Evolutionary conservation across 225 moss, liverwort and hornwort species (phyloP).

Genomic region (Sphagnum contortum): DNA sequence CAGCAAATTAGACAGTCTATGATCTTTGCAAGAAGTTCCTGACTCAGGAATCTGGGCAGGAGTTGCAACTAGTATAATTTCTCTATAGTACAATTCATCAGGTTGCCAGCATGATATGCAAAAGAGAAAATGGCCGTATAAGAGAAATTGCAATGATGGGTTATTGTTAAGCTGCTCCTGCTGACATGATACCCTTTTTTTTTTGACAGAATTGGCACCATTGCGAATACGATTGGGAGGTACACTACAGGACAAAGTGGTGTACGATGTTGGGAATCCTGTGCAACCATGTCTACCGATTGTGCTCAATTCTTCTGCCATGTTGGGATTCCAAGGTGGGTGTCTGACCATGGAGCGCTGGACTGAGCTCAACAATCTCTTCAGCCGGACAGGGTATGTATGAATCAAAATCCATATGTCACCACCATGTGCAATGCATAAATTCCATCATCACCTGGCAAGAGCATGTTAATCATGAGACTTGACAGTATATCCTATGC

Average conservation of each 20-base stretch:
- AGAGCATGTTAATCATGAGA: background rate
- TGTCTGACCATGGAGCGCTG: constrained; percentile 74
- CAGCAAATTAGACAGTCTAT: too few relatives aligned
- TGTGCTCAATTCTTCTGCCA: constrained; percentile 26
- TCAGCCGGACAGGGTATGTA: constrained; percentile 64
- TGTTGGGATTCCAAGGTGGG: constrained; percentile 62
- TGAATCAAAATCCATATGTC: too few relatives aligned
- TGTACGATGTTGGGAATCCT: constrained; percentile 55
- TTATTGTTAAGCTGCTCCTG: too few relatives aligned
- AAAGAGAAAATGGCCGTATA: too few relatives aligned
- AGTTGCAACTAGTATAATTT: too few relatives aligned
- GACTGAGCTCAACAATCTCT: constrained; percentile 64
- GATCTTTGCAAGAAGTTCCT: too few relatives aligned
- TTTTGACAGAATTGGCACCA: constrained; percentile 54
- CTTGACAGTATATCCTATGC: background rate
- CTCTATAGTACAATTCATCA: too few relatives aligned
- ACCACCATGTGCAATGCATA: too few relatives aligned
- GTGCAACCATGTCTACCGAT: constrained; percentile 51
- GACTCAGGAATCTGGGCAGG: too few relatives aligned
- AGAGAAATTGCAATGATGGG: too few relatives aligned
- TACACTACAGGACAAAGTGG: constrained; percentile 74
- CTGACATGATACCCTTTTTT: background rate
- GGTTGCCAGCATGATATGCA: too few relatives aligned
- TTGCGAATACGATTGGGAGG: constrained; percentile 76
- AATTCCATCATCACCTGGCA: too few relatives aligned